phyloP scores from a whole-genome alignment of 495 filamentous ascomycete species.

The Platismatia glauca region DNA sequence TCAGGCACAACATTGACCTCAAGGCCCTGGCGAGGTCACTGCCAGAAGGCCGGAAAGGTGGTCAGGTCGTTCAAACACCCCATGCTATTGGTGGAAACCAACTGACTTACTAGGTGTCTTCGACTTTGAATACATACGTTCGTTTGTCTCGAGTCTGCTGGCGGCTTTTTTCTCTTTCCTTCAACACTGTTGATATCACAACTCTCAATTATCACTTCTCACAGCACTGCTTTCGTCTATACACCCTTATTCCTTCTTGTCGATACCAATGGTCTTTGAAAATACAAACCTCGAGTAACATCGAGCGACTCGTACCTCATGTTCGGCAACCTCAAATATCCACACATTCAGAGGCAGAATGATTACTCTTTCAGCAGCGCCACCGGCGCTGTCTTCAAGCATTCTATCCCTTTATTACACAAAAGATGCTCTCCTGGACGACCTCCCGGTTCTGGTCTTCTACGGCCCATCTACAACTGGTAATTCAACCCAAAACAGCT shows the following conservation, averaged over 20 bases:
- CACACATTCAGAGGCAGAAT: conserved; percentile 6
- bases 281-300: background rate
- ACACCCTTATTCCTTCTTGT: background rate
- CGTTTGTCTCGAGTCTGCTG: conserved; percentile 9
- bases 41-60: background rate
- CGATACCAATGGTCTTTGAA: background rate
- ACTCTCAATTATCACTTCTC: background rate
- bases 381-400: conserved; percentile 16
- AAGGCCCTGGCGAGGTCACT: background rate
- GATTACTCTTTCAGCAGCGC: conserved; percentile 15
- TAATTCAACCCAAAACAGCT: conserved; percentile 77
- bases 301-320: background rate
- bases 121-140: background rate
- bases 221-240: background rate
- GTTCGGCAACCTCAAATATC: background rate
- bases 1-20: background rate
- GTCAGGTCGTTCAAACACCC: background rate
- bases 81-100: background rate
- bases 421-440: conserved; percentile 19
- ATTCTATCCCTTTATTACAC: conserved; percentile 20
- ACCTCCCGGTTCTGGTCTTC: conserved; percentile 61
- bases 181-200: conserved; percentile 11
- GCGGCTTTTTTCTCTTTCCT: conserved; percentile 5
- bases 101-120: background rate
- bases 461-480: conserved; percentile 75